phyloP scores from a whole-genome alignment of 495 filamentous ascomycete genomes.

The Viridothelium virens region DNA sequence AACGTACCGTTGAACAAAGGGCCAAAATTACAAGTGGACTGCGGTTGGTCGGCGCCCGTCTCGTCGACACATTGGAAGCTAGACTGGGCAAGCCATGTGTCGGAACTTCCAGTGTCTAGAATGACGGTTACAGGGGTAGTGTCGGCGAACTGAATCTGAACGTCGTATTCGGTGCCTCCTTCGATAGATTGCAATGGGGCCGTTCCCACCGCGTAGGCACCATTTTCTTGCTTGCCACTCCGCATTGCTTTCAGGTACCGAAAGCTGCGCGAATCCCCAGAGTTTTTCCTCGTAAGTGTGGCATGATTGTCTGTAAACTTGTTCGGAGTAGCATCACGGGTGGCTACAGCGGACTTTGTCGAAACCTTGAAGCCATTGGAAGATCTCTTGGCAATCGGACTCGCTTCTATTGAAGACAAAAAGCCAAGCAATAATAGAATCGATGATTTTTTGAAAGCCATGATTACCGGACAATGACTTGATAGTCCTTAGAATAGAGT shows the following conservation, averaged over 20 bases:
- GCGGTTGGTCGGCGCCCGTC: slow-evolving; percentile 22
- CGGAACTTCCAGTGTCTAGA: slow-evolving; percentile 56
- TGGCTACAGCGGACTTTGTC: not conserved
- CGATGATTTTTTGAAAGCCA: not conserved
- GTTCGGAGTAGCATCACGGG: not conserved
- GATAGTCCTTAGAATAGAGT: too few species aligned
- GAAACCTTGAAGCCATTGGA: not conserved
- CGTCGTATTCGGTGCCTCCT: slow-evolving; percentile 13
- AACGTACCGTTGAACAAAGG: slow-evolving; percentile 36
- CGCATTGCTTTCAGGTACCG: not conserved
- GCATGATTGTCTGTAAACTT: not conserved
- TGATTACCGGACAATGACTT: not conserved
- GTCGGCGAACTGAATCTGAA: slow-evolving; percentile 11
- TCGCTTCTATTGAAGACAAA: not conserved
- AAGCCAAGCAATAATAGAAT: not conserved
- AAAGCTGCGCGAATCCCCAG: not conserved
- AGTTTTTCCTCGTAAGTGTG: not conserved
- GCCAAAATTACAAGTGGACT: slow-evolving; percentile 43
- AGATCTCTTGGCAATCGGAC: not conserved
- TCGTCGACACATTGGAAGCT: slow-evolving; percentile 45
- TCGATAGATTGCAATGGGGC: slow-evolving; percentile 13
- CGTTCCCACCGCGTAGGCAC: not conserved
- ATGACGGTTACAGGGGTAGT: slow-evolving; percentile 30
- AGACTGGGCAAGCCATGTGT: slow-evolving; percentile 51
- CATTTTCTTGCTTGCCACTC: not conserved